These are phyloP conservation scores for Wickerhamiella musiphila DNA, from an alignment of 805 yeast species.

Conservation along the genomic window DNA sequence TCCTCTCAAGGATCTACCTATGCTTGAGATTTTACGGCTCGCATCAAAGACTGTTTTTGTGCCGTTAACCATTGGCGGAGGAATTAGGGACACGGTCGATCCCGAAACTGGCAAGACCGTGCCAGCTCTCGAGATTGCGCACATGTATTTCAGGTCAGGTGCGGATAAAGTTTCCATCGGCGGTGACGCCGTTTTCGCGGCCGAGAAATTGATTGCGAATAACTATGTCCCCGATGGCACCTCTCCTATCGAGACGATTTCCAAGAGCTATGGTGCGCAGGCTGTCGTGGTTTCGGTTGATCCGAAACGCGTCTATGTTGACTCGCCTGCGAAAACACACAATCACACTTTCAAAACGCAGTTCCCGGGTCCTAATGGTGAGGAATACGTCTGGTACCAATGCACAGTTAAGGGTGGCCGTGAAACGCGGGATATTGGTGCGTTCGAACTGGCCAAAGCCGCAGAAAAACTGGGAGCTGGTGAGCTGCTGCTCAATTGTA, in stretches of 20 bases:
- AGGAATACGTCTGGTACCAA: conserved; percentile 79
- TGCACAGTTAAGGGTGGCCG: conserved; percentile 97
- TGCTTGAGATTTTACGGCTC: conserved; percentile 69
- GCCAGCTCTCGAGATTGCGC: conserved; percentile 82
- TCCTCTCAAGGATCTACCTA: conserved; percentile 84
- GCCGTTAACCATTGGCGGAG: conserved; percentile 97
- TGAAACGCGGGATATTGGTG: conserved; percentile 77
- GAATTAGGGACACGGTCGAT: conserved; percentile 78
- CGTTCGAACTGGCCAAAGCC: conserved; percentile 71
- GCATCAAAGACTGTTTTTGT: conserved; percentile 89
- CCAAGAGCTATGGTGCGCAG: conserved; percentile 83
- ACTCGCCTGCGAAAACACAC: conserved; percentile 36
- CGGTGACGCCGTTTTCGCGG: conserved; percentile 88
- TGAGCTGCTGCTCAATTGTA: conserved; percentile 80
- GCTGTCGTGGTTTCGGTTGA: conserved; percentile 98
- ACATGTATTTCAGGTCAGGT: conserved; percentile 83
- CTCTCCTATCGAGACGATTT: conserved; percentile 85
- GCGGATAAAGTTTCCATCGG: conserved; percentile 98
- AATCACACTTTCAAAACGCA: conserved; percentile 49
- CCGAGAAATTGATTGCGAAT: conserved; percentile 55
- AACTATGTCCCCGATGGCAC: conserved; percentile 47
- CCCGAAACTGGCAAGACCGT: conserved; percentile 56
- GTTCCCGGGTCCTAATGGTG: conserved; percentile 74
- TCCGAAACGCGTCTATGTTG: conserved; percentile 76
- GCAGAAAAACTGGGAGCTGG: conserved; percentile 94